Conservation (phyloP, 805 yeast genomes). For the Alloascoidea africana region DNA sequence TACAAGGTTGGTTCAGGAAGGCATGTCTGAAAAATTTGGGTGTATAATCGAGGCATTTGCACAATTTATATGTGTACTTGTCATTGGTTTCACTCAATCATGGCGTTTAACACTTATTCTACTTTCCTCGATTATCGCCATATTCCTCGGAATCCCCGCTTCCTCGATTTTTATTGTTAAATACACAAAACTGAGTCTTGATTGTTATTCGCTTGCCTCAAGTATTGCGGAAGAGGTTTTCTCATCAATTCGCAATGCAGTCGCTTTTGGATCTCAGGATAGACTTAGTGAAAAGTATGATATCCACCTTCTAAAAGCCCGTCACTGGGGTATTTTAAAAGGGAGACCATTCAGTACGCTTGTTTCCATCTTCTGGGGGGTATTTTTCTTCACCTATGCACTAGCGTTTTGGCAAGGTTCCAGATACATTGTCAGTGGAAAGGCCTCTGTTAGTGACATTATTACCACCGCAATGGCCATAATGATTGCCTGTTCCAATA, state of each 20-base stretch:
- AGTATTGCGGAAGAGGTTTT: conserved; percentile 25
- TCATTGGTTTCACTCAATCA: conserved; percentile 1
- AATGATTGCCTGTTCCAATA: conserved; percentile 3
- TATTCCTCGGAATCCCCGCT: neutral
- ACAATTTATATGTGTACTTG: conserved; percentile 2
- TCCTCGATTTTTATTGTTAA: conserved; percentile 1
- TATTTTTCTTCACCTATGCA: conserved; percentile 4
- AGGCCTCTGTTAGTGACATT: conserved; percentile 1
- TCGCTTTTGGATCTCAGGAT: conserved; percentile 16
- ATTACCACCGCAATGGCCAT: conserved; percentile 5
- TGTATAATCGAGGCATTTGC: conserved; percentile 4
- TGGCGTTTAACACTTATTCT: conserved; percentile 1
- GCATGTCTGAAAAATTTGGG: conserved; percentile 5
- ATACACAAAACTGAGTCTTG: conserved; percentile 1
- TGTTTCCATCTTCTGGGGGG: conserved; percentile 4
- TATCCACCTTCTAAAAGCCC: neutral
- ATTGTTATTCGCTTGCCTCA: conserved; percentile 2
- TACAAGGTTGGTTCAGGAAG: conserved; percentile 5
- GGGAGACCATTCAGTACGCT: conserved; percentile 3
- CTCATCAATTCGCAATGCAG: conserved; percentile 24
- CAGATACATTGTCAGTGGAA: conserved; percentile 3
- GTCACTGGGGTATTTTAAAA: conserved; percentile 4
- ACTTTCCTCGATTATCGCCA: neutral
- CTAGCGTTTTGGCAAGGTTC: conserved; percentile 6
- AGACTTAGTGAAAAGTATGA: conserved; percentile 2